These are phyloP conservation scores for Pontederia crassipes DNA, from an alignment of 176 grass and related monocot species.

Conservation along the genomic window DNA sequence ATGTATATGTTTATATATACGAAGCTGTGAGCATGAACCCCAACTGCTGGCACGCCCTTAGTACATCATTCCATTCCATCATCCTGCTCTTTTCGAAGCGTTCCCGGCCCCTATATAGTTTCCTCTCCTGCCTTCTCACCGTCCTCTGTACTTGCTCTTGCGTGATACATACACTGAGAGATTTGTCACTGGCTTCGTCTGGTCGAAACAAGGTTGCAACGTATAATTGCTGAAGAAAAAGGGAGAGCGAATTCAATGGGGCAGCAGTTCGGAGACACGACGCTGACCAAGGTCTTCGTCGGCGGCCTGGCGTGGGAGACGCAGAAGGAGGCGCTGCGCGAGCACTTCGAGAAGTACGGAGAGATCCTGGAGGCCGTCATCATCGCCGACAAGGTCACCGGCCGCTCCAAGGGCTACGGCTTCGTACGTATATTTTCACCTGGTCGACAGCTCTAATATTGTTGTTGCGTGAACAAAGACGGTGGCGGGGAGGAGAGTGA, in stretches of 20 bases:
- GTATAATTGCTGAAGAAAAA: background rate
- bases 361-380: conserved; percentile 98
- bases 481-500: background rate
- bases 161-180: conserved; percentile 12
- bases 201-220: conserved; percentile 13
- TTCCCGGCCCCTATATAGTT: background rate
- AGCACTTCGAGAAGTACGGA: conserved; percentile 85
- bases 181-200: background rate
- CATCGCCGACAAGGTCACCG: conserved; percentile 98
- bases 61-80: no score
- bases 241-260: background rate
- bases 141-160: background rate
- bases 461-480: background rate
- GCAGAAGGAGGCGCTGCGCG: conserved; percentile 82
- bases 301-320: conserved; percentile 97
- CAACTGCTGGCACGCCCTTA: background rate
- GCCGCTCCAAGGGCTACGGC: conserved; percentile 98
- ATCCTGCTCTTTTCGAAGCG: no score
- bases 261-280: conserved; percentile 73
- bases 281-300: conserved; percentile 96
- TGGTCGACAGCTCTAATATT: background rate
- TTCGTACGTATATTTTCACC: conserved; percentile 30
- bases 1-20: background rate
- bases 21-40: background rate
- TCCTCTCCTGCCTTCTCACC: background rate